A percentile compares a stretch with the other conserved stretches of the same genome.
Evolutionary conservation across 257 asterid species (phyloP).

Genomic region (Przewalskia tangutica): DNA sequence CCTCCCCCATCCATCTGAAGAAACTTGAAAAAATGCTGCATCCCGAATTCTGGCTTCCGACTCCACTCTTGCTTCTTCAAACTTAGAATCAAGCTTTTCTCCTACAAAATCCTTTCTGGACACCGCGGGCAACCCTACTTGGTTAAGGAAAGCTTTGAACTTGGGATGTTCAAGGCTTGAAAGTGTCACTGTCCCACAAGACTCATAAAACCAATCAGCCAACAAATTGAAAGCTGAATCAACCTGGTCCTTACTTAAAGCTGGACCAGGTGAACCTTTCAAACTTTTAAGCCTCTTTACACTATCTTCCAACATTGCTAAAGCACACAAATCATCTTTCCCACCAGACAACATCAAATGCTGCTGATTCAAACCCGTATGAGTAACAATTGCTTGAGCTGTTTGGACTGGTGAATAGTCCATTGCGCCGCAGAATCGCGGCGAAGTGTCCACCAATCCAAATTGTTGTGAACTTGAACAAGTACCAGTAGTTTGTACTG

Average conservation of each 20-base stretch:
- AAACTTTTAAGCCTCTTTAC: slow-evolving; percentile 74
- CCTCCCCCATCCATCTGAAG: slow-evolving; percentile 66
- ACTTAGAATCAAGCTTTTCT: slow-evolving; percentile 57
- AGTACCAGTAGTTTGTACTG: slow-evolving; percentile 13
- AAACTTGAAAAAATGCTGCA: slow-evolving; percentile 66
- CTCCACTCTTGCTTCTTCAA: slow-evolving; percentile 45
- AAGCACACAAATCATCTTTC: slow-evolving; percentile 65
- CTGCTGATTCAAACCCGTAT: slow-evolving; percentile 18
- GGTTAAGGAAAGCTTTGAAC: slow-evolving; percentile 64
- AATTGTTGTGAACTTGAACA: slow-evolving; percentile 34
- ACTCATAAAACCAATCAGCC: slow-evolving; percentile 79
- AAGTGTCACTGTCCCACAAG: slow-evolving; percentile 50
- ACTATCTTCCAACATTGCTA: slow-evolving; percentile 75
- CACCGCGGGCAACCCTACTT: slow-evolving; percentile 57
- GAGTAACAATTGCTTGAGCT: slow-evolving; percentile 3
- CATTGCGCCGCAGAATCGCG: neutral
- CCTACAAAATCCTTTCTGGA: slow-evolving; percentile 42
- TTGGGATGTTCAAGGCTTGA: slow-evolving; percentile 75
- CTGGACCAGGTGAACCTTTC: slow-evolving; percentile 36
- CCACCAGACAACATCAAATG: slow-evolving; percentile 65
- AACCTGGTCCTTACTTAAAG: slow-evolving; percentile 49
- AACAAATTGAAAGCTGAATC: slow-evolving; percentile 43
- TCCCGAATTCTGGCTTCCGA: slow-evolving; percentile 60
- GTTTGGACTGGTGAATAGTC: slow-evolving; percentile 18
- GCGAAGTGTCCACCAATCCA: slow-evolving; percentile 19